These are phyloP conservation scores for Tricholoma sp. DNA, from an alignment of 768 basidiomycete species.

Conservation along the genomic window DNA sequence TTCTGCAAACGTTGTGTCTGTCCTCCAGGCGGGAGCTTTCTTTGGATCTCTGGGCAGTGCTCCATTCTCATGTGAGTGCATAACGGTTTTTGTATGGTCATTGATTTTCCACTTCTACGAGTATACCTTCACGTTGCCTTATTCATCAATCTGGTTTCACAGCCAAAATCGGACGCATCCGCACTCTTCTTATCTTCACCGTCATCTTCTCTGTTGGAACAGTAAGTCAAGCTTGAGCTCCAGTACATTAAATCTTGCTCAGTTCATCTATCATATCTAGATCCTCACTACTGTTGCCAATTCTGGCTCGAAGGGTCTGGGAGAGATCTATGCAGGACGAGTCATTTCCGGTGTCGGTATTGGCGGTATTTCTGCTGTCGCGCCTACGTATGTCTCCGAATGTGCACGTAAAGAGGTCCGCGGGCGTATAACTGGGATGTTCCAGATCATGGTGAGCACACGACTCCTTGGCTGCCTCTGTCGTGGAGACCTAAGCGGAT, in stretches of 20 bases:
- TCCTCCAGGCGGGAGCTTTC: slow-evolving; percentile 4
- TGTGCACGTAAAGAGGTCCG: slow-evolving; percentile 85
- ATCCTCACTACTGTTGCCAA: slow-evolving; percentile 65
- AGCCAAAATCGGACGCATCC: slow-evolving; percentile 66
- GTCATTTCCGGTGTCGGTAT: slow-evolving; percentile 79
- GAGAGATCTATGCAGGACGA: slow-evolving; percentile 76
- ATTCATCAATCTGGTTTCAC: not conserved
- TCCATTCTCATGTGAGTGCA: not conserved
- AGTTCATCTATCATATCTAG: slow-evolving; percentile 27
- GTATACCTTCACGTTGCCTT: not conserved
- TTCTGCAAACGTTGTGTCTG: slow-evolving; percentile 1
- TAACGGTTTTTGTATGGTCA: too few species aligned
- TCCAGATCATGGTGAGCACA: slow-evolving; percentile 70
- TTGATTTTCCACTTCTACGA: too few species aligned
- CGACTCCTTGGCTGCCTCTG: not conserved
- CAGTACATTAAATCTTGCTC: not conserved
- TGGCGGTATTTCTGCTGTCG: slow-evolving; percentile 75
- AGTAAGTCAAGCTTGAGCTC: slow-evolving; percentile 31
- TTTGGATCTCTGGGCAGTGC: slow-evolving; percentile 1
- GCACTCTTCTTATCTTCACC: slow-evolving; percentile 55
- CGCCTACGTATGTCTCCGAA: slow-evolving; percentile 85
- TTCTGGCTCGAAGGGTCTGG: slow-evolving; percentile 49
- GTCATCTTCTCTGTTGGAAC: slow-evolving; percentile 70
- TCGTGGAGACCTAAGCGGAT: not conserved
- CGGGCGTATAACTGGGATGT: slow-evolving; percentile 79